A percentile compares a stretch with the other conserved stretches of the same genome.
These are phyloP conservation scores for Solanum pennellii DNA, from an alignment of 257 asterid species.

Conservation along the genomic window DNA sequence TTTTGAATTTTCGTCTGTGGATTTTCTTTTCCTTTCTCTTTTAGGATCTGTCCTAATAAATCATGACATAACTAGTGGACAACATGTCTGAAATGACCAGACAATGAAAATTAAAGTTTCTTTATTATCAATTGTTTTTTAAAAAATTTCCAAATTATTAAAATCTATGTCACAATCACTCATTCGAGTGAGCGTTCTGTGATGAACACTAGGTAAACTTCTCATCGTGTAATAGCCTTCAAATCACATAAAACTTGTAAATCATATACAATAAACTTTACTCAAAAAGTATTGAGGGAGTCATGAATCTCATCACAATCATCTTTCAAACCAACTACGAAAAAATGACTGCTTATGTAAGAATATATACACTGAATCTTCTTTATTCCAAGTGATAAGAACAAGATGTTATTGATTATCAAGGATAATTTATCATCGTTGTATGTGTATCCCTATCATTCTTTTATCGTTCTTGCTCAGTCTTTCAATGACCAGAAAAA, in stretches of 20 bases:
- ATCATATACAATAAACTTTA: too few relatives aligned
- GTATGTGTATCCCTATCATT: too few relatives aligned
- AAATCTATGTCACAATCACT: neutral
- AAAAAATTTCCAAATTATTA: too few relatives aligned
- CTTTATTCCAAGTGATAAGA: neutral
- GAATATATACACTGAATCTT: neutral
- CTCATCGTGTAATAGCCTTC: too few relatives aligned
- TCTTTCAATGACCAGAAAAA: too few relatives aligned
- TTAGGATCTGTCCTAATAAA: neutral
- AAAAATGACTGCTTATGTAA: neutral
- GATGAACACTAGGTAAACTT: too few relatives aligned
- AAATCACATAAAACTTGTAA: neutral
- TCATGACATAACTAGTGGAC: slow-evolving; percentile 3
- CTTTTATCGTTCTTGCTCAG: too few relatives aligned
- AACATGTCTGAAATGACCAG: slow-evolving; percentile 10
- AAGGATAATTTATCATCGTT: neutral
- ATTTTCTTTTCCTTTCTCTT: neutral
- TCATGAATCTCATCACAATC: too few relatives aligned
- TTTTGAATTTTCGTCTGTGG: neutral
- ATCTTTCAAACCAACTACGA: too few relatives aligned
- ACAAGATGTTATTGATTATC: neutral
- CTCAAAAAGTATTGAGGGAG: neutral
- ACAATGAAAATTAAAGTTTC: slow-evolving; percentile 1
- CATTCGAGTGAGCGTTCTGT: neutral
- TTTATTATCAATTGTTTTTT: neutral